phyloP scores from a whole-genome alignment of 805 yeast species.

The Candida fluviatilis region DNA sequence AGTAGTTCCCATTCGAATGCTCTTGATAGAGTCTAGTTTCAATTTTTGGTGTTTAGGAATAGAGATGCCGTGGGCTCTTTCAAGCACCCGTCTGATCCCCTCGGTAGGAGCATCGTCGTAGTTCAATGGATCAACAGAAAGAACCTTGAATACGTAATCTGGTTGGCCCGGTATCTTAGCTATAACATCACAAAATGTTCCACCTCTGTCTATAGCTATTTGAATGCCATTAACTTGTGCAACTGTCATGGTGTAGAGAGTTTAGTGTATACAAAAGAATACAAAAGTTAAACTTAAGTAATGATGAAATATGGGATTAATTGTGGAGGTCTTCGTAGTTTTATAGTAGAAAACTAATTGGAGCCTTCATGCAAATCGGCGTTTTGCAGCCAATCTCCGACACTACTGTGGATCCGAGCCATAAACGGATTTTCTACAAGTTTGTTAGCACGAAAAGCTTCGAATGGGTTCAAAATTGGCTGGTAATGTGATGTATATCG shows the following conservation, averaged over 20 bases:
- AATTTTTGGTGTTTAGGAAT: conserved; percentile 47
- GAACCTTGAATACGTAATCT: conserved; percentile 68
- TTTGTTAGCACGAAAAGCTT: too few relatives aligned
- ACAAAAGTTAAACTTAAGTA: too few relatives aligned
- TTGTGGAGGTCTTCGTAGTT: neutral
- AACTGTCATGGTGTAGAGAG: neutral
- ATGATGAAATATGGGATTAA: neutral
- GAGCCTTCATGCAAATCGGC: neutral
- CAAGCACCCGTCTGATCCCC: conserved; percentile 79
- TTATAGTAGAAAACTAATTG: neutral
- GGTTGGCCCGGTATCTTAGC: conserved; percentile 47
- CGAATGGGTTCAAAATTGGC: neutral
- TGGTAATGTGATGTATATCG: neutral
- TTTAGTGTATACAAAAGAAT: neutral
- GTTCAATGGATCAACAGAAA: conserved; percentile 86
- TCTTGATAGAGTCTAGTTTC: conserved; percentile 59
- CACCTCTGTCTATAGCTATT: conserved; percentile 55
- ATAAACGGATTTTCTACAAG: too few relatives aligned
- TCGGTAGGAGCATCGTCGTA: conserved; percentile 90
- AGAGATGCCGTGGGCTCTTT: conserved; percentile 45
- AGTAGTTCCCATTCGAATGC: conserved; percentile 88
- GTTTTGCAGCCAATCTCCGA: neutral
- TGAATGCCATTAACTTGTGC: conserved; percentile 15
- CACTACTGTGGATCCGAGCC: too few relatives aligned
- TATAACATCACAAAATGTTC: conserved; percentile 81